Evolutionary conservation across 139 green algal species (phyloP).

Genomic region (Zygnema circumcarinatum): DNA sequence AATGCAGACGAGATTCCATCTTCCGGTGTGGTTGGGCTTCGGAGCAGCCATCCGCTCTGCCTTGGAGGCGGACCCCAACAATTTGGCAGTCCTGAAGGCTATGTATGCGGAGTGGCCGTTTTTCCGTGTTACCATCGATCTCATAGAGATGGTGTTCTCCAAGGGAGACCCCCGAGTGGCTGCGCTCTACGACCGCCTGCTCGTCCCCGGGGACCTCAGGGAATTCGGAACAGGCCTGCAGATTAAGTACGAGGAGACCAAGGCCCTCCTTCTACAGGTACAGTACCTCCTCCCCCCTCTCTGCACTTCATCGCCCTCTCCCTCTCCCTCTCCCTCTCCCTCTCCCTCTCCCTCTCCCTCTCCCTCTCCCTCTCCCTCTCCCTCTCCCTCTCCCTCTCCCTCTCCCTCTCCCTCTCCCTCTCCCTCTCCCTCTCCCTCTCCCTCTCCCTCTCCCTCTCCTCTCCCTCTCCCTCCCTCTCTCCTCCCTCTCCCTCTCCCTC

Average conservation of each 20-base stretch:
- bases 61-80: constrained; percentile 61
- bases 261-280: constrained; percentile 39
- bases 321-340: constrained; percentile 37
- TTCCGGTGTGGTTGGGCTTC: constrained; percentile 96
- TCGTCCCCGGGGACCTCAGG: constrained; percentile 45
- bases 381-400: not conserved
- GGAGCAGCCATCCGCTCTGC: constrained; percentile 81
- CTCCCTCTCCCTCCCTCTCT: not conserved
- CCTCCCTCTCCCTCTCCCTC: not conserved
- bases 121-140: constrained; percentile 79
- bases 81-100: constrained; percentile 71
- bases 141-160: constrained; percentile 68
- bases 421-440: constrained; percentile 12
- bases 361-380: not conserved
- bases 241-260: constrained; percentile 40
- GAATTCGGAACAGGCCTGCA: constrained; percentile 56
- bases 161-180: constrained; percentile 62
- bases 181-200: constrained; percentile 49
- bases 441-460: not conserved
- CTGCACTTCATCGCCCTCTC: not conserved
- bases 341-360: constrained; percentile 24
- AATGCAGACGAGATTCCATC: constrained; percentile 85
- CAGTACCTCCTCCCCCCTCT: too few relatives aligned
- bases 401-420: constrained; percentile 5
- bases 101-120: constrained; percentile 98